Conservation (phyloP, 1,284 basidiomycete species). For the Sanghuangporus sanghuang region DNA sequence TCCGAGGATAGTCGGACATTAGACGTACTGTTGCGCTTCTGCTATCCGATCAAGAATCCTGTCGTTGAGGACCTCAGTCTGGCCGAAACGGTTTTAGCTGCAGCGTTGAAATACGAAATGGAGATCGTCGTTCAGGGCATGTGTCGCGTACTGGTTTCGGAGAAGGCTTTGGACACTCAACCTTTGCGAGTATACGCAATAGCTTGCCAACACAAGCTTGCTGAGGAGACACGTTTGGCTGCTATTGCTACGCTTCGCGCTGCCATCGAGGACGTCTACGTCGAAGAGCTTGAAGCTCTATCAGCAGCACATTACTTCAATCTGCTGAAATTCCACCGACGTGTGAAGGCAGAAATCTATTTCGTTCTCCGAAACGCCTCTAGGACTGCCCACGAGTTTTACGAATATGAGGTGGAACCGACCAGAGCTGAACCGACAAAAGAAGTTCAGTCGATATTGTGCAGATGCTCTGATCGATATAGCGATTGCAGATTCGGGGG, state of each 20-base stretch:
- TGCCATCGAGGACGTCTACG: neutral
- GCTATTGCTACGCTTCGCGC: constrained; percentile 36
- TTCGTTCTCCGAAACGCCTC: neutral
- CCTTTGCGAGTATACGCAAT: constrained; percentile 45
- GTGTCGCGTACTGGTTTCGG: neutral
- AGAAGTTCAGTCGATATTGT: neutral
- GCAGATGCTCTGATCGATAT: neutral
- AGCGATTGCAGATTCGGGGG: neutral
- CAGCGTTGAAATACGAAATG: constrained; percentile 35
- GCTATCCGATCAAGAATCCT: constrained; percentile 30
- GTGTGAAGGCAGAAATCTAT: neutral
- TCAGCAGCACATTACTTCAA: neutral
- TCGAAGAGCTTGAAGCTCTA: neutral
- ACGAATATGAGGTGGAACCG: neutral
- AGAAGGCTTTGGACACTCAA: neutral
- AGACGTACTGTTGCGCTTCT: constrained; percentile 31
- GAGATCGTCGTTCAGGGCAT: constrained; percentile 1
- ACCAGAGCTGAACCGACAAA: neutral
- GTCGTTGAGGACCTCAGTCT: constrained; percentile 15
- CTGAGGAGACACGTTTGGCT: constrained; percentile 36
- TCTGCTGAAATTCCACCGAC: neutral
- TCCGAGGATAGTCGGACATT: constrained; percentile 30
- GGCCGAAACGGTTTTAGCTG: constrained; percentile 24
- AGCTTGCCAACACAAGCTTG: constrained; percentile 41
- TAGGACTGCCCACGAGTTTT: neutral